These are phyloP conservation scores for Sporothrix protearum DNA, from an alignment of 2,329 filamentous ascomycete genomes.

Conservation along the genomic window DNA sequence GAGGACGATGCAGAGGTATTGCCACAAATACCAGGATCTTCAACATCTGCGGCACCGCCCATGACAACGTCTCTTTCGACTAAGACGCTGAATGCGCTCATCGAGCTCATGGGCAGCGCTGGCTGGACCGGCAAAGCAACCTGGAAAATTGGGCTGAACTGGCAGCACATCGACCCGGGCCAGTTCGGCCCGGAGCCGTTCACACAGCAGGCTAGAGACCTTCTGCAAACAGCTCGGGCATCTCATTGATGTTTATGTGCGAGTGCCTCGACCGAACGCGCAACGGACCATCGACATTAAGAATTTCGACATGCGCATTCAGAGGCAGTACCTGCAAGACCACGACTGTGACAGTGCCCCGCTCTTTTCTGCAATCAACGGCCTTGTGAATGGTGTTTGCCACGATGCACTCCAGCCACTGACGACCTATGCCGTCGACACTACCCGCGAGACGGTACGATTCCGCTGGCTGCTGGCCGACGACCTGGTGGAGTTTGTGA, in stretches of 20 bases:
- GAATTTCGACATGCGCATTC: neutral
- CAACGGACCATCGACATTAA: neutral
- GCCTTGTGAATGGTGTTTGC: neutral
- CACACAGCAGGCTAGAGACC: neutral
- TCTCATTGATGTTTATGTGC: neutral
- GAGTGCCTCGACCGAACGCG: neutral
- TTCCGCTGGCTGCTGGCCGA: constrained; percentile 21
- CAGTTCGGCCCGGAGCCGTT: constrained; percentile 10
- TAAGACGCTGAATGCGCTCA: neutral
- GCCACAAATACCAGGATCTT: neutral
- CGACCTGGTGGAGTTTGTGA: constrained; percentile 22
- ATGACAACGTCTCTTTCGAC: neutral
- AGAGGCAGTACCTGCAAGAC: constrained; percentile 8
- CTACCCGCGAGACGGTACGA: neutral
- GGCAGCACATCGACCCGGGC: neutral
- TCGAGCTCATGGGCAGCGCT: constrained; percentile 23
- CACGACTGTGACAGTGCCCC: neutral
- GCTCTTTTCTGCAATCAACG: neutral
- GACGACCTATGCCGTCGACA: neutral
- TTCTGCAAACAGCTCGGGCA: constrained; percentile 6
- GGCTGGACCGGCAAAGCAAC: constrained; percentile 25
- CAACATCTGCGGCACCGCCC: neutral
- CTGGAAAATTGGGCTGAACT: constrained; percentile 24
- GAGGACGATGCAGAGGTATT: neutral
- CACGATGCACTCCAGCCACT: constrained; percentile 2